Evolutionary conservation across 1,139 yeast species (phyloP), one percentile per base, ranked within the genome.

Genomic region (Debaryomyces fabryi): DNA sequence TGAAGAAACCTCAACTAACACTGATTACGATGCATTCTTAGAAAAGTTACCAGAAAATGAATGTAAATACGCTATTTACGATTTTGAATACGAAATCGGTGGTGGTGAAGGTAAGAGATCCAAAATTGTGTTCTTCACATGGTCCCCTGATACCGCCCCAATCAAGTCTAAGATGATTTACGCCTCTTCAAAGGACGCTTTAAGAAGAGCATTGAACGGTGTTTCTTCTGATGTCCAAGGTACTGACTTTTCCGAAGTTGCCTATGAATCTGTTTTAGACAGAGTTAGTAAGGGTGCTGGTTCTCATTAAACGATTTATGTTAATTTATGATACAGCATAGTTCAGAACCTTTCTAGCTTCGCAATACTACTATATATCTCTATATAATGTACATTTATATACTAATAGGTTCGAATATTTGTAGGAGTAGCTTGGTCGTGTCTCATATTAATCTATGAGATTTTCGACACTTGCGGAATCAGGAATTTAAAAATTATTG

Each of bases 121-220:
- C 65, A 93, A 93, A 82, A 88, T 93, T 64, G 86, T 92, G 52
- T 93, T 93, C 76, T 88, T 72, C 79, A 87, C 95, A 59, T 93
- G 99, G 99, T 85, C 97, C 55, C 99, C 99, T 64, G 99, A 95
- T 69, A 88, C 96, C 53, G 97, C 98, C 47, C 90, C 96, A 54
- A 85, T 95, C 63, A 88, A 91, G 76, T 72, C 95, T 62, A 93
- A 93, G 86, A 95, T 93, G 99, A 88, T 92, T 53, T 92, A 91
- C 78, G 98, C 99, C 45, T 85, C 97, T 9, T 92, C 98, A 54
- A 92, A 91, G 78, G 99, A 93, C 64, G 96, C 98, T 47, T 83
- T 93, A 67, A 93, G 98, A 81, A 90, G 96, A 76, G 93, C 99
- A 43, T 82, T 93, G 67, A 92, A 88, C 69, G 99, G 99, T 71